phyloP scores from a whole-genome alignment of 2,329 filamentous ascomycete species.

The Hawksworthiomyces lignivorus region DNA sequence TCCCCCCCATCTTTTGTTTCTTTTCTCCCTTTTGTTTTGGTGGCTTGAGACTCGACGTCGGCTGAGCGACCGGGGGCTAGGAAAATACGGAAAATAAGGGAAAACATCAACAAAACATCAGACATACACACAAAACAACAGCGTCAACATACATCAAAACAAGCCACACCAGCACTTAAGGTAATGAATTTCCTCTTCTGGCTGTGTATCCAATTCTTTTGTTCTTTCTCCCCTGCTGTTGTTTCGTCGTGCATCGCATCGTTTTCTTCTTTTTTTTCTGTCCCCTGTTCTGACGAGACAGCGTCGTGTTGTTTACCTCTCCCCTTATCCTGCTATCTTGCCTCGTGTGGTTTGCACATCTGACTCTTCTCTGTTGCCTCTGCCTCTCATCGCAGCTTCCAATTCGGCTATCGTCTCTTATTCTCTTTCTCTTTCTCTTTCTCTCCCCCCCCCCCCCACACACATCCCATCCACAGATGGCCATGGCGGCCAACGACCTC shows the following conservation, averaged over 20 bases:
- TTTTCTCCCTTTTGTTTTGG: conserved; percentile 10
- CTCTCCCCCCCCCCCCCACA: neutral
- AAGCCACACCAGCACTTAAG: conserved; percentile 9
- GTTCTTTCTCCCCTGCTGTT: too few relatives aligned
- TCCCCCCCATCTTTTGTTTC: too few relatives aligned
- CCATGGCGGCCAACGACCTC: conserved; percentile 24
- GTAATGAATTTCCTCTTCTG: conserved; percentile 4
- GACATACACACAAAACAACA: neutral
- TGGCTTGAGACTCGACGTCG: conserved; percentile 1
- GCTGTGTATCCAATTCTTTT: neutral
- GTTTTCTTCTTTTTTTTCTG: neutral
- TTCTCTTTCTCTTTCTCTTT: neutral
- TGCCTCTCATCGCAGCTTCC: too few relatives aligned
- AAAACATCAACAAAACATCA: conserved; percentile 10
- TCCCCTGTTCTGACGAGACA: neutral
- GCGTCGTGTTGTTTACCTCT: conserved; percentile 2
- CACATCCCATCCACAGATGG: conserved; percentile 18
- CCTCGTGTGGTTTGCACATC: too few relatives aligned
- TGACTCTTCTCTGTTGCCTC: too few relatives aligned
- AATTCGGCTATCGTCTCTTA: too few relatives aligned
- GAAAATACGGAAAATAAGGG: conserved; percentile 7
- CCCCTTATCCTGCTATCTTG: neutral
- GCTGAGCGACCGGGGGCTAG: conserved; percentile 4
- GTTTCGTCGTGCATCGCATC: too few relatives aligned
- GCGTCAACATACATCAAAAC: neutral